Conservation (phyloP, 305 asterid genomes). For the Fraxinus platypoda region DNA sequence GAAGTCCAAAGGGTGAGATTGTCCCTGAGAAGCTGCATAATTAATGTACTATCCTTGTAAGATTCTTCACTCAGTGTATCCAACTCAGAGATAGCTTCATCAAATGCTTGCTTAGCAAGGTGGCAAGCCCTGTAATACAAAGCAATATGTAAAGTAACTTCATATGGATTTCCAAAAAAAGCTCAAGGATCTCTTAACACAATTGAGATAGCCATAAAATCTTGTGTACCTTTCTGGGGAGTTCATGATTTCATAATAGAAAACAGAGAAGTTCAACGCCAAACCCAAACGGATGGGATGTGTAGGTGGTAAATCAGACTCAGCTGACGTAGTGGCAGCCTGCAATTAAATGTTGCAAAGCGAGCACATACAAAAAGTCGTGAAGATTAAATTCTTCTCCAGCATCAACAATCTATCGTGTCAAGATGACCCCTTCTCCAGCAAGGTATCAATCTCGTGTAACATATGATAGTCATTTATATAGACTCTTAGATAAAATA, state of each 20-base stretch:
- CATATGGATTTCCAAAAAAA: not conserved
- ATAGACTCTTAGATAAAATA: not conserved
- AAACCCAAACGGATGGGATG: conserved; percentile 9
- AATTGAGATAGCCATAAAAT: not conserved
- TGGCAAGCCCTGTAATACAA: not conserved
- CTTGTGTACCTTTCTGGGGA: not conserved
- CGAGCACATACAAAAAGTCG: not conserved
- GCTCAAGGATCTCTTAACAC: not conserved
- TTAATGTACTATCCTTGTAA: not conserved
- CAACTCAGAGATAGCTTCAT: conserved; percentile 8
- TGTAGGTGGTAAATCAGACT: not conserved
- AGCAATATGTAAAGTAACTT: not conserved
- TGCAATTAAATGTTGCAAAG: not conserved
- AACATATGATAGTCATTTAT: not conserved
- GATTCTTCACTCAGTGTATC: conserved; percentile 2
- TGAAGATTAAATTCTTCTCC: not conserved
- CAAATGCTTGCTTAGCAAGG: not conserved
- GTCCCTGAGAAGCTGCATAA: not conserved
- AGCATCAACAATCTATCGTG: not conserved
- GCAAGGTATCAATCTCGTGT: not conserved
- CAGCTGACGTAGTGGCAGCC: not conserved
- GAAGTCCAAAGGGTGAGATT: conserved; percentile 5
- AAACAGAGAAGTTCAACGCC: conserved; percentile 11
- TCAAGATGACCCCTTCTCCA: not conserved
- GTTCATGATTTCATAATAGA: conserved; percentile 8